Conservation (phyloP, 768 basidiomycete species). For the Panaeolus papilionaceus region DNA sequence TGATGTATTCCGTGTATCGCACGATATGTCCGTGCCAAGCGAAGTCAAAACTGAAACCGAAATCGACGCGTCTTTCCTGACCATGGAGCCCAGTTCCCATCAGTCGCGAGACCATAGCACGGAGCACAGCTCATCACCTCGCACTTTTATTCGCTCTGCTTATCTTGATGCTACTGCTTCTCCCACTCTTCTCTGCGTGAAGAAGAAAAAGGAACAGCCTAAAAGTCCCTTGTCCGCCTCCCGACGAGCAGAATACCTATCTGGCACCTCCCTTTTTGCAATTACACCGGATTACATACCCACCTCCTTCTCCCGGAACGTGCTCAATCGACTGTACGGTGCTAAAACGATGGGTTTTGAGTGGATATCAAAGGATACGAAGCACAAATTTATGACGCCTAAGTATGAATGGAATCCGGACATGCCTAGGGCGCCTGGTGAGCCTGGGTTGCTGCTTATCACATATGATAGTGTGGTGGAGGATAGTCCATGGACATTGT, state of each 20-base stretch:
- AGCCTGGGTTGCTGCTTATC: neutral
- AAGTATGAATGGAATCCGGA: neutral
- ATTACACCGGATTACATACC: neutral
- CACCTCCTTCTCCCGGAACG: neutral
- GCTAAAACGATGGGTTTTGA: neutral
- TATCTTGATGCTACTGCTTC: too few relatives aligned
- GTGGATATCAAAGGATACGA: neutral
- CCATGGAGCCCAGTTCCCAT: too few relatives aligned
- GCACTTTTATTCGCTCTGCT: too few relatives aligned
- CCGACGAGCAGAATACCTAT: neutral
- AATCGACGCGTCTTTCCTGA: too few relatives aligned
- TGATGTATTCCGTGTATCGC: too few relatives aligned
- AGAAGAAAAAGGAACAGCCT: neutral
- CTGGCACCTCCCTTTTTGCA: neutral
- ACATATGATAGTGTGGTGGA: neutral
- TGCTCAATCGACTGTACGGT: neutral
- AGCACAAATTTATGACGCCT: neutral
- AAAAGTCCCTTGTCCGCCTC: neutral
- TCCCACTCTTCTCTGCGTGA: neutral
- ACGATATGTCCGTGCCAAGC: too few relatives aligned
- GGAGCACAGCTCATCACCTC: too few relatives aligned
- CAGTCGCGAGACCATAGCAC: too few relatives aligned
- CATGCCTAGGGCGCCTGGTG: neutral
- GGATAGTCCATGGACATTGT: neutral
- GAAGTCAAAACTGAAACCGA: too few relatives aligned